Evolutionary conservation across 2,329 filamentous ascomycete species (phyloP).

Genomic region (Phyllosticta citriasiana): DNA sequence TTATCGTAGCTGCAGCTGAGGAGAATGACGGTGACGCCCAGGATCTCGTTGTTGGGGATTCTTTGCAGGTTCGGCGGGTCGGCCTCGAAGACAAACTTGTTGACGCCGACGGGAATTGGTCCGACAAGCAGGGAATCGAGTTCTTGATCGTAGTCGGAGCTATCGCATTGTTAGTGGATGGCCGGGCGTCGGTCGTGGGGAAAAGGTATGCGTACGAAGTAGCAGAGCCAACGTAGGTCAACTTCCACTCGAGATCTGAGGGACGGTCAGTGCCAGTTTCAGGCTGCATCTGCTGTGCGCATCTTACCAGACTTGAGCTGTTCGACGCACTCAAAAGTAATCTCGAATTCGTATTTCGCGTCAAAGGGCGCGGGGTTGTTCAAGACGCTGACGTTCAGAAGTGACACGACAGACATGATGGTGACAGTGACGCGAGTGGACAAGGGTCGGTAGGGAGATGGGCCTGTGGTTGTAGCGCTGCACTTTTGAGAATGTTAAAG

Average conservation of each 20-base stretch:
- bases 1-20: slow-evolving; percentile 94
- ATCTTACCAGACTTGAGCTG: slow-evolving; percentile 76
- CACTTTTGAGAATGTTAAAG: not conserved
- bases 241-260: slow-evolving; percentile 94
- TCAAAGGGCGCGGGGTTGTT: slow-evolving; percentile 96
- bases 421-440: not conserved
- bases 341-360: slow-evolving; percentile 92
- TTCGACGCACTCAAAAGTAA: slow-evolving; percentile 97
- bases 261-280: slow-evolving; percentile 12
- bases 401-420: slow-evolving; percentile 89
- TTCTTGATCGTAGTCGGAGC: slow-evolving; percentile 95
- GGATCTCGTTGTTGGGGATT: slow-evolving; percentile 89
- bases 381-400: slow-evolving; percentile 87
- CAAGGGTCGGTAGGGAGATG: not conserved
- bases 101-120: slow-evolving; percentile 93
- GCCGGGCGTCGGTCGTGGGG: slow-evolving; percentile 6
- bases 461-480: not conserved
- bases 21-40: slow-evolving; percentile 94
- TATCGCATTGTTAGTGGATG: slow-evolving; percentile 31
- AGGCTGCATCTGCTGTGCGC: not conserved
- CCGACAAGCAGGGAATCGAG: slow-evolving; percentile 94
- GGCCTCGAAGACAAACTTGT: slow-evolving; percentile 98
- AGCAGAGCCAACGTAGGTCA: slow-evolving; percentile 96
- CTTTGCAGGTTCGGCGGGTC: slow-evolving; percentile 81
- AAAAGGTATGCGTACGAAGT: slow-evolving; percentile 61